phyloP scores from a whole-genome alignment of 768 basidiomycete genomes.

The Coprinopsis strossmayeri region DNA sequence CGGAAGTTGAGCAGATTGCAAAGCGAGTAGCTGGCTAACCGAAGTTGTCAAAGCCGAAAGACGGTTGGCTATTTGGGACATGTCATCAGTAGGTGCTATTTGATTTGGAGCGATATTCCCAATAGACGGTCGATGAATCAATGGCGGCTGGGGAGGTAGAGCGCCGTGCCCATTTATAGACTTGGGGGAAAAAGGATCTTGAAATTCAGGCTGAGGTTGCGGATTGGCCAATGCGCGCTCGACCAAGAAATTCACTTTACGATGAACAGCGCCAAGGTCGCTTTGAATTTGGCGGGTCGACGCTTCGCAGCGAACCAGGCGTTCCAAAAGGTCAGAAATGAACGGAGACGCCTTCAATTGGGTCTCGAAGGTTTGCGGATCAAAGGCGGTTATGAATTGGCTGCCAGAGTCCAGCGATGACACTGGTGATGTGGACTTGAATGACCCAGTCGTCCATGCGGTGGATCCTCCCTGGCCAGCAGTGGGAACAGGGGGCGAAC shows the following conservation, averaged over 20 bases:
- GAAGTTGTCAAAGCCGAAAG: constrained; percentile 77
- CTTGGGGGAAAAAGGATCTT: constrained; percentile 56
- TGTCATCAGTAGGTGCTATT: constrained; percentile 59
- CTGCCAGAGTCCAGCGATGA: constrained; percentile 75
- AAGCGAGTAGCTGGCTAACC: constrained; percentile 75
- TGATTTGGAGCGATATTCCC: constrained; percentile 71
- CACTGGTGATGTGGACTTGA: constrained; percentile 66
- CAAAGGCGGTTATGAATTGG: constrained; percentile 45
- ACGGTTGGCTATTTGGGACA: constrained; percentile 69
- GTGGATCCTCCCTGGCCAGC: not conserved
- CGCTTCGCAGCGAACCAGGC: constrained; percentile 65
- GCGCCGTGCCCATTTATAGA: constrained; percentile 9
- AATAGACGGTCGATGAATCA: constrained; percentile 54
- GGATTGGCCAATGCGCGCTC: constrained; percentile 50
- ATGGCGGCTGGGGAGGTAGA: not conserved
- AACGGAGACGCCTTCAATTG: constrained; percentile 73
- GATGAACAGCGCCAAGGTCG: constrained; percentile 66
- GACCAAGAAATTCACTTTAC: constrained; percentile 71
- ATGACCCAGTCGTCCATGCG: constrained; percentile 27
- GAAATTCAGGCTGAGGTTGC: constrained; percentile 62
- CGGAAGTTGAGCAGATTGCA: constrained; percentile 72
- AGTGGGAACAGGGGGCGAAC: constrained; percentile 4
- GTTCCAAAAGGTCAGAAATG: constrained; percentile 70
- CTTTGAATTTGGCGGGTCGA: constrained; percentile 66
- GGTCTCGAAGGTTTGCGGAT: constrained; percentile 54